Conservation (phyloP, 129 eudicot species). For the Tagetes patula region DNA sequence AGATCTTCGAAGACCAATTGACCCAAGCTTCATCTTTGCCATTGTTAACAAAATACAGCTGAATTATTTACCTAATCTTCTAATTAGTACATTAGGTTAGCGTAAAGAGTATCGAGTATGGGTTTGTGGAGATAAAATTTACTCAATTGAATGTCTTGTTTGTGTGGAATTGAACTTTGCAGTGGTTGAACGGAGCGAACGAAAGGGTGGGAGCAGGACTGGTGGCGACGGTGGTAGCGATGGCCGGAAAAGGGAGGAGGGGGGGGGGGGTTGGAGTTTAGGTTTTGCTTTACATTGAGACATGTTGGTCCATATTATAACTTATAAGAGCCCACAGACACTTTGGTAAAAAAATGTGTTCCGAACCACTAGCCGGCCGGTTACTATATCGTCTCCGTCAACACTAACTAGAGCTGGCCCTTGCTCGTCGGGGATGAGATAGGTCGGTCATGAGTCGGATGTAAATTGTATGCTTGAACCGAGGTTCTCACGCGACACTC, state of each 20-base stretch:
- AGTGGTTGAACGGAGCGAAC: not conserved
- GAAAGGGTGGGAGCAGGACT: not conserved
- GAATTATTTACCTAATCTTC: not conserved
- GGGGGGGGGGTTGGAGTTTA: not conserved
- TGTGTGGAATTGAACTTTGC: not conserved
- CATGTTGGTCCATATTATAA: too few relatives aligned
- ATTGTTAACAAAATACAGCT: conserved; percentile 2
- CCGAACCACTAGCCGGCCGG: too few relatives aligned
- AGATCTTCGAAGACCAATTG: conserved; percentile 36
- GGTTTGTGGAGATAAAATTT: not conserved
- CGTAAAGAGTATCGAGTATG: not conserved
- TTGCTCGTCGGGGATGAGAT: too few relatives aligned
- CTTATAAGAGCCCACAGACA: too few relatives aligned
- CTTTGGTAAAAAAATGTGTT: too few relatives aligned
- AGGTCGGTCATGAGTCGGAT: too few relatives aligned
- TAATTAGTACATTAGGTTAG: not conserved
- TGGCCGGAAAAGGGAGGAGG: not conserved
- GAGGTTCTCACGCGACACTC: too few relatives aligned
- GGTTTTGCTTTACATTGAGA: too few relatives aligned
- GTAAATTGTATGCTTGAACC: too few relatives aligned
- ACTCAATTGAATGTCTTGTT: not conserved
- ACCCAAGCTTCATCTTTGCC: conserved; percentile 25
- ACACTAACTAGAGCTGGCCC: too few relatives aligned
- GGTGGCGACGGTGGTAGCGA: not conserved
- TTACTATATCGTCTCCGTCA: too few relatives aligned